phyloP scores from a whole-genome alignment of 768 basidiomycete species.

The Podaxis sp. region DNA sequence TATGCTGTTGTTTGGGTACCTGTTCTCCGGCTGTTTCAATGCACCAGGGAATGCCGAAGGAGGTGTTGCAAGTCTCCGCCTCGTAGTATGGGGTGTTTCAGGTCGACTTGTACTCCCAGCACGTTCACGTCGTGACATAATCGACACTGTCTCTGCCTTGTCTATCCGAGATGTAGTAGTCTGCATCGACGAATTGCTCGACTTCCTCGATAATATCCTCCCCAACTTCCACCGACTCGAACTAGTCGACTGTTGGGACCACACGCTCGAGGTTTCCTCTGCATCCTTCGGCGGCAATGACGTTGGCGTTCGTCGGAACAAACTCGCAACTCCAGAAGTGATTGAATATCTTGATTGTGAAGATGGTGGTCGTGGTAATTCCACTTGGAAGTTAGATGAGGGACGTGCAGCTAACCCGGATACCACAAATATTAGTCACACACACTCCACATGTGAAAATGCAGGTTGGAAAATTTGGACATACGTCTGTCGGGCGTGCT shows the following conservation, averaged over 20 bases:
- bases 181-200: slow-evolving; percentile 48
- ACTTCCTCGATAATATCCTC: slow-evolving; percentile 44
- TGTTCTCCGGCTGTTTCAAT: slow-evolving; percentile 35
- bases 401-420: slow-evolving; percentile 33
- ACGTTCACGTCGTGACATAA: slow-evolving; percentile 41
- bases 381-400: slow-evolving; percentile 40
- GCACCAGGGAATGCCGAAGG: slow-evolving; percentile 57
- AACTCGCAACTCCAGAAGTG: slow-evolving; percentile 47
- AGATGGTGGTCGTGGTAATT: slow-evolving; percentile 49
- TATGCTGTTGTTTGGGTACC: slow-evolving; percentile 32
- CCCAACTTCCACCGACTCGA: slow-evolving; percentile 40
- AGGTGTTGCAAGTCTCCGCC: slow-evolving; percentile 40
- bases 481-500: slow-evolving; percentile 33
- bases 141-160: slow-evolving; percentile 40
- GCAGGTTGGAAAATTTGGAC: slow-evolving; percentile 16
- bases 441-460: background rate
- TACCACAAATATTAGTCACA: background rate
- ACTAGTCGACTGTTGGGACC: slow-evolving; percentile 36
- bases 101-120: slow-evolving; percentile 45
- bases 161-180: slow-evolving; percentile 38
- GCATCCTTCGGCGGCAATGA: slow-evolving; percentile 37
- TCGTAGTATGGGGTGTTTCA: slow-evolving; percentile 49
- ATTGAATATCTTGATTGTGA: slow-evolving; percentile 53
- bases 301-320: slow-evolving; percentile 42
- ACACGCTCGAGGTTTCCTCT: slow-evolving; percentile 49